A percentile compares a stretch with the other conserved stretches of the same genome.
Evolutionary conservation across 306 rosid genomes (phyloP).

Genomic region (Arachis hypogaea): DNA sequence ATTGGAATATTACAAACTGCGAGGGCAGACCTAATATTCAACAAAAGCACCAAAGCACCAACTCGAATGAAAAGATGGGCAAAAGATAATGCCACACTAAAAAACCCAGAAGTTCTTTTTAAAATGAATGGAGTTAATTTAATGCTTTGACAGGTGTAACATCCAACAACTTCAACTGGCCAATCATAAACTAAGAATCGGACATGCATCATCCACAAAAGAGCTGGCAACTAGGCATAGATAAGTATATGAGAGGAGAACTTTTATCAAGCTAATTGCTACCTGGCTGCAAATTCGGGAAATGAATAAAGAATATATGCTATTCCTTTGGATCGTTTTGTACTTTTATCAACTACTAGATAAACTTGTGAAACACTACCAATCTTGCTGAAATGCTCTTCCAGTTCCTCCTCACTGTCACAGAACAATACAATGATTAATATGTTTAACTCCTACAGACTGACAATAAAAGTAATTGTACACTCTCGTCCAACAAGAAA

Average conservation of each 20-base stretch:
- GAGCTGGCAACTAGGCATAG: not conserved
- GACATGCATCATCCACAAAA: constrained; percentile 1
- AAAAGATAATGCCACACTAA: not conserved
- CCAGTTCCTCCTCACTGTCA: constrained; percentile 86
- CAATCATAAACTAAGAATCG: constrained; percentile 15
- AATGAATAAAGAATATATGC: constrained; percentile 63
- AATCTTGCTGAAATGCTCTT: constrained; percentile 64
- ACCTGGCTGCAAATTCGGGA: constrained; percentile 74
- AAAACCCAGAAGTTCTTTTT: constrained; percentile 11
- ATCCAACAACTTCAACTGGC: constrained; percentile 3
- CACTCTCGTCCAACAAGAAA: too few species aligned
- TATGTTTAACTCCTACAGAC: too few species aligned
- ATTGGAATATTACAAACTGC: not conserved
- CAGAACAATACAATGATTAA: constrained; percentile 20
- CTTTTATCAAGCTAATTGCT: constrained; percentile 20
- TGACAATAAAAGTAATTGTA: too few species aligned
- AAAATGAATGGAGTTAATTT: not conserved
- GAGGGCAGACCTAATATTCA: constrained; percentile 3
- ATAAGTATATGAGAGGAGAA: constrained; percentile 22
- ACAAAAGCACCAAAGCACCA: constrained; percentile 19
- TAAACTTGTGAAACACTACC: constrained; percentile 80
- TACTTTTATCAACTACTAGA: constrained; percentile 77
- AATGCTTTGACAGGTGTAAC: not conserved
- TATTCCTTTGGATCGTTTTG: constrained; percentile 78
- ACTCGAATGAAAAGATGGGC: constrained; percentile 23